Conservation (phyloP, 108 stramenopile genomes). For the Tribonema minus region DNA sequence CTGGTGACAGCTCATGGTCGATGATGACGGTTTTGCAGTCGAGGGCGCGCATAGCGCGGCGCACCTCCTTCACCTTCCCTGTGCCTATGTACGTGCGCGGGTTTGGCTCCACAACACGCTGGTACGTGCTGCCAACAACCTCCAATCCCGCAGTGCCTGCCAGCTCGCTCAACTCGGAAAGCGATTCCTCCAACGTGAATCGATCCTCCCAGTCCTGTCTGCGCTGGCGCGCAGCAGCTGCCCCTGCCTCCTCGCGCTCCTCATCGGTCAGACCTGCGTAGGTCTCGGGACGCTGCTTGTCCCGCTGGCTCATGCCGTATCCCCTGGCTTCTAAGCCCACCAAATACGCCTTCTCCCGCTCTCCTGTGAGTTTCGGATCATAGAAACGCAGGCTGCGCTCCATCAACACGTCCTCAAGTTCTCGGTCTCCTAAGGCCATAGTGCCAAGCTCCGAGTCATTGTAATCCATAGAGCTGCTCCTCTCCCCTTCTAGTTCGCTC, state of each 20-base stretch:
- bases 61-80: slow-evolving; percentile 58
- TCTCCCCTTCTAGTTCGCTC: neutral
- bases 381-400: slow-evolving; percentile 42
- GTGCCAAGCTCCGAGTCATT: neutral
- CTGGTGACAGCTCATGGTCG: slow-evolving; percentile 87
- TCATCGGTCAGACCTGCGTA: neutral
- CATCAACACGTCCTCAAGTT: slow-evolving; percentile 39
- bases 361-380: slow-evolving; percentile 36
- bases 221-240: neutral
- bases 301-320: neutral
- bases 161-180: slow-evolving; percentile 87
- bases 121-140: slow-evolving; percentile 68
- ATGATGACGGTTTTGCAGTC: slow-evolving; percentile 73
- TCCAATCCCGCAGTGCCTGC: slow-evolving; percentile 83
- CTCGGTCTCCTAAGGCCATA: neutral
- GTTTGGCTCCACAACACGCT: slow-evolving; percentile 81
- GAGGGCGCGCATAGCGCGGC: slow-evolving; percentile 60
- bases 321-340: slow-evolving; percentile 40
- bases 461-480: neutral
- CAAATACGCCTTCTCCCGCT: slow-evolving; percentile 34
- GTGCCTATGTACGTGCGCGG: slow-evolving; percentile 77
- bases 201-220: slow-evolving; percentile 24
- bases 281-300: neutral
- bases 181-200: slow-evolving; percentile 78
- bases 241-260: neutral